Evolutionary conservation across 2,329 filamentous ascomycete genomes (phyloP).

Genomic region (Penicillium hordei): DNA sequence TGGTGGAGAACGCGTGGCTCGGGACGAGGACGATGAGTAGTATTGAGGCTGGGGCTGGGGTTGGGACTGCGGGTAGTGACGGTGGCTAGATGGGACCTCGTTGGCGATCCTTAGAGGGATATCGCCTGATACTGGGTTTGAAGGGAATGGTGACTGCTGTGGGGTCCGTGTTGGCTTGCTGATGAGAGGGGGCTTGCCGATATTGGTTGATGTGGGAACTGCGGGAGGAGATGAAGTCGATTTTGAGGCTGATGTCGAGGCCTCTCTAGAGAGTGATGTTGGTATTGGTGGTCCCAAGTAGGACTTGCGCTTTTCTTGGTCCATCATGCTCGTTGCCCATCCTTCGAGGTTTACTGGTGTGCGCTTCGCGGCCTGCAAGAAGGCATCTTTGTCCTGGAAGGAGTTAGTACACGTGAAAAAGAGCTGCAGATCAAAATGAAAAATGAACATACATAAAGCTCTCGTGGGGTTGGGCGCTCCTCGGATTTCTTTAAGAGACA

Average conservation of each 20-base stretch:
- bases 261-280: conserved; percentile 64
- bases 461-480: conserved; percentile 84
- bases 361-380: conserved; percentile 92
- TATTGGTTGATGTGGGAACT: conserved; percentile 31
- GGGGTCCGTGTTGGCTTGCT: conserved; percentile 25
- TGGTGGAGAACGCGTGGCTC: conserved; percentile 34
- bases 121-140: conserved; percentile 54
- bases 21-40: conserved; percentile 25
- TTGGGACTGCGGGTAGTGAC: conserved; percentile 17
- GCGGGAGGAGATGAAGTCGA: conserved; percentile 49
- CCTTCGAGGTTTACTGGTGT: conserved; percentile 91
- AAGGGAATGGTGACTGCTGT: conserved; percentile 20
- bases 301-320: conserved; percentile 91
- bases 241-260: conserved; percentile 32
- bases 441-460: conserved; percentile 72
- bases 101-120: conserved; percentile 59
- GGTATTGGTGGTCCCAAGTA: conserved; percentile 82
- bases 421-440: background rate
- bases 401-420: conserved; percentile 16
- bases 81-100: conserved; percentile 27
- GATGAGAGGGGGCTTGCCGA: conserved; percentile 38
- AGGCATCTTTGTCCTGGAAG: conserved; percentile 79
- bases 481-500: conserved; percentile 89
- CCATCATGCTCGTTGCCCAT: conserved; percentile 93
- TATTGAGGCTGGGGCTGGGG: conserved; percentile 24